These are phyloP conservation scores for Penicillium sp. DNA, from an alignment of 2,329 filamentous ascomycete species.

Conservation along the genomic window DNA sequence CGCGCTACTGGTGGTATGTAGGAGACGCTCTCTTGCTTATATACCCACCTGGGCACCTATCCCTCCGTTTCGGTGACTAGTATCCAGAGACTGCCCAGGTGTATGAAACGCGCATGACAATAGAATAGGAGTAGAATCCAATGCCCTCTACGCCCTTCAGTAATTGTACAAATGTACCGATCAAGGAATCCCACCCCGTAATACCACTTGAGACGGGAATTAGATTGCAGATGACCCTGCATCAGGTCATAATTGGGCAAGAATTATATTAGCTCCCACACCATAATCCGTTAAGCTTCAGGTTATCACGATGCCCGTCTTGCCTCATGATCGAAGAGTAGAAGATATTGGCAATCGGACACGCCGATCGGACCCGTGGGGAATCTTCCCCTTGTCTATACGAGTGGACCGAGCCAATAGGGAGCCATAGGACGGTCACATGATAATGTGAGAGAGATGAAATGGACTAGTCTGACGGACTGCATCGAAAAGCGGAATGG, in stretches of 20 bases:
- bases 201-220: slow-evolving; percentile 21
- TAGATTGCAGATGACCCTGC: slow-evolving; percentile 13
- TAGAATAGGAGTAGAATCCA: slow-evolving; percentile 3
- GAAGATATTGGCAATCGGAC: slow-evolving; percentile 11
- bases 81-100: slow-evolving; percentile 3
- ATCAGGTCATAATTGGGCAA: slow-evolving; percentile 5
- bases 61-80: neutral
- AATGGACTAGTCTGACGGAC: slow-evolving; percentile 5
- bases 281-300: slow-evolving; percentile 2
- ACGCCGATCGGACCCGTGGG: slow-evolving; percentile 19
- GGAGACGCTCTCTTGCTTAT: slow-evolving; percentile 13
- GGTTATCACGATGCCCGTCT: slow-evolving; percentile 12
- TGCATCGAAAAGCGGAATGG: slow-evolving; percentile 12
- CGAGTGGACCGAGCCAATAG: slow-evolving; percentile 3
- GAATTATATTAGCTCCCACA: slow-evolving; percentile 2
- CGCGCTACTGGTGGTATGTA: neutral
- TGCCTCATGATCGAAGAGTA: slow-evolving; percentile 20
- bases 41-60: neutral
- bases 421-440: neutral
- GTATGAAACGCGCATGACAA: slow-evolving; percentile 13
- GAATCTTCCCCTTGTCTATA: slow-evolving; percentile 10
- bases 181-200: slow-evolving; percentile 15
- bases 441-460: slow-evolving; percentile 5
- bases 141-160: neutral
- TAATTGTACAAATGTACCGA: neutral